These are phyloP conservation scores for Erythrobasidium yunnanense DNA, from an alignment of 768 basidiomycete genomes.

Conservation along the genomic window DNA sequence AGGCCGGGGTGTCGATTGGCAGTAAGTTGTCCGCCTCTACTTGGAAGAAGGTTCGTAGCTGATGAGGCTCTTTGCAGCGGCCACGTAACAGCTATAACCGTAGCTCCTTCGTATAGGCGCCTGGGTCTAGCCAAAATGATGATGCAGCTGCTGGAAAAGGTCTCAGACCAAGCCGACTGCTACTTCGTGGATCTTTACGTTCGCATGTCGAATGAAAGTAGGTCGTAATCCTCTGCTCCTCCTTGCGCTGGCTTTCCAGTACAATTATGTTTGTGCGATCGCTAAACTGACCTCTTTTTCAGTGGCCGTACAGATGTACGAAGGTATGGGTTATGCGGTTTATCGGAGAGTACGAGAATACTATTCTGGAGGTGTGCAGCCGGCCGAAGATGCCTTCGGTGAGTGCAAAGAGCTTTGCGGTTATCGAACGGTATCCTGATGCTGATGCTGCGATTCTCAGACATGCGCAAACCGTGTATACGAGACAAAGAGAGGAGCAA, in stretches of 20 bases:
- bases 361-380: slow-evolving; percentile 69
- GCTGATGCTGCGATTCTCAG: slow-evolving; percentile 40
- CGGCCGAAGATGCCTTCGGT: slow-evolving; percentile 87
- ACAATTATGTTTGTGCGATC: too few species aligned
- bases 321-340: slow-evolving; percentile 83
- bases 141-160: slow-evolving; percentile 73
- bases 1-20: slow-evolving; percentile 63
- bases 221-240: background rate
- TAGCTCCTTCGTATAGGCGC: slow-evolving; percentile 84
- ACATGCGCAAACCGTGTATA: slow-evolving; percentile 47
- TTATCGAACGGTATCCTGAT: slow-evolving; percentile 24
- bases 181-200: slow-evolving; percentile 93
- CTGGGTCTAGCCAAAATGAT: slow-evolving; percentile 75
- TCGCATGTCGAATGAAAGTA: slow-evolving; percentile 43
- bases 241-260: too few species aligned
- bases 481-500: slow-evolving; percentile 40
- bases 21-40: slow-evolving; percentile 42
- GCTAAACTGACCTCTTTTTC: slow-evolving; percentile 57
- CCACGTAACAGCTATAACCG: slow-evolving; percentile 87
- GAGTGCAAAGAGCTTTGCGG: slow-evolving; percentile 40
- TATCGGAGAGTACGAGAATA: slow-evolving; percentile 83
- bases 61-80: too few species aligned
- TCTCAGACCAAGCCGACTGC: slow-evolving; percentile 61
- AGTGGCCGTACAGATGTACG: slow-evolving; percentile 82
- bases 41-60: too few species aligned